Evolutionary conservation across 371 early-diverging fungal genomes (phyloP), one percentile per base, ranked within the genome.

Genomic region (Mucor velutinosus): DNA sequence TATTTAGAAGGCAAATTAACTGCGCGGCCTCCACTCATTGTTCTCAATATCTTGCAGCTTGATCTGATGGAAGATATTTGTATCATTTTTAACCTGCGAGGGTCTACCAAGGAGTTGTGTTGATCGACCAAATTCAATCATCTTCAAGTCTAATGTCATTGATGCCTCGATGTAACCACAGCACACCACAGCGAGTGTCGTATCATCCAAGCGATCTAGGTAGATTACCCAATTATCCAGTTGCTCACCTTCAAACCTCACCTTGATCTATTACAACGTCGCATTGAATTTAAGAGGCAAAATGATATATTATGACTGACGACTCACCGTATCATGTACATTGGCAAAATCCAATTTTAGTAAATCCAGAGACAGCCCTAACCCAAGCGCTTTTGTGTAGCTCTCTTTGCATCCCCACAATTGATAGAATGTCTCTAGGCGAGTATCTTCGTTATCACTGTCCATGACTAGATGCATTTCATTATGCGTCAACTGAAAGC

Each of bases 381-480:
- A 43, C n/a, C 90, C 90, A 43, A 86, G 23, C 14, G 86, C 87
- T 65, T 90, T 90, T 25, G 80, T 78, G 62, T 86, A 87, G 62
- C 86, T 85, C 74, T 90, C 90, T 69, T 90, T 90, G 39, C 87
- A 69, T 19, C 79, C 83, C 90, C 90, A 90, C 12, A 83, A 33
- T 37, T 80, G 69, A 55, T 72, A 83, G 64, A 90, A 90, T 27
- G 75, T 66, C 39, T 75, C 73, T 12, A 86, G 64, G 8, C 66
- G 66, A 11, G 56, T 65, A 49, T 64, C 57, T 25, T 63, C 30
- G 41, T 71, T 12, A 4, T 75, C 10, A 21, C 45, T 30, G 32
- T 47, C 45, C 62, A 41, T 55, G 4, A 85, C 65, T 58, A 69
- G 12, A 15, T 61, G 59, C 49, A 74, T 56, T 66, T 85, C 85